Base-by-base conservation (phyloP, 1,139 yeast species). In the Zygosaccharomyces sapae region DNA sequence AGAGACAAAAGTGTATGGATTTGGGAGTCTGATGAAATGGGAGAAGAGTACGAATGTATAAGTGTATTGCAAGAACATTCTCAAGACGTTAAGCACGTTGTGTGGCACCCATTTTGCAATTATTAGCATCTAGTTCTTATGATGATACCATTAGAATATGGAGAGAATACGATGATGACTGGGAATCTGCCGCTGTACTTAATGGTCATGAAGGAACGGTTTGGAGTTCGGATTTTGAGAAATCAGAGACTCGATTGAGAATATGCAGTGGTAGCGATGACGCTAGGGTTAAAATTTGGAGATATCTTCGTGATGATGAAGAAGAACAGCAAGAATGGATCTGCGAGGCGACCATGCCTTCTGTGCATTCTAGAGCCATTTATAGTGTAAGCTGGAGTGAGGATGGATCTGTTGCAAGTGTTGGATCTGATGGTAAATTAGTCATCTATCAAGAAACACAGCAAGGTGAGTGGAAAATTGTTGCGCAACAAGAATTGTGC, bases 1-100 rank as follows among this genome's bases (percentile, higher is more conserved):
- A 75, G 99, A 60, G 99, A 92, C 63, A 94, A 94, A 66, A 83
- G 95, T 20, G 85, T 90, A 4, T 92, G 99, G 99, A 80, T 92
- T 35, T 92, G 99, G 98, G 98, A 92, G 65, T 86, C 96, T 4
- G 97, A 90, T 65, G 96, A 88, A 50, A 76, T 83, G 41, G 85
- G 89, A 55, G 98, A 92, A 65, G 98, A 92, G 62, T 92, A 90
- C 64, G 98, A 94, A 67, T 92, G 99, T 67, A 76, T 92, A 33
- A 81, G 90, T 42, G 98, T 92, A 3, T 74, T 94, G 46, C 95
- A 88, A 61, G 98, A 94, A 52, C 98, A 94, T 63, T 80, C 87
- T 30, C 98, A 92, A 59, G 99, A 92, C 65, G 92, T 92, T 12
- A 92, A 92, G 68, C 84, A 84, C 62, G 92, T 92, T 5, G 75